Conservation (phyloP, 169 alveolate species). For the Plasmodium malariae region DNA sequence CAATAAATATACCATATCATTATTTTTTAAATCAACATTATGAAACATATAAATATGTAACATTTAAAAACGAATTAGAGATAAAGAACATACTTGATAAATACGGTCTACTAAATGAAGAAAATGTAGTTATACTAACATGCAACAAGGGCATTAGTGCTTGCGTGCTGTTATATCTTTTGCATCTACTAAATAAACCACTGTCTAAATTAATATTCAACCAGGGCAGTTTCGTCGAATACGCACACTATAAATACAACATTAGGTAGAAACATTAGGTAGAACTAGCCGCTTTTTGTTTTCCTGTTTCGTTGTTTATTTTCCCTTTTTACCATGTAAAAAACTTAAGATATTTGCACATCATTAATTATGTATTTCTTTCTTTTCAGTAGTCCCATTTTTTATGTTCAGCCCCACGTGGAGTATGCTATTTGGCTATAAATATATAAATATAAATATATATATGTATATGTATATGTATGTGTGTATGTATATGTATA, state of each 20-base stretch:
- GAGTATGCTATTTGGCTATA: too few species aligned
- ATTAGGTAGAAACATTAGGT: background rate
- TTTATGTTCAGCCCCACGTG: too few species aligned
- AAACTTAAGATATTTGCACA: background rate
- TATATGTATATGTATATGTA: too few species aligned
- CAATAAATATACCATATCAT: conserved; percentile 50
- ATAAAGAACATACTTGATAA: conserved; percentile 24
- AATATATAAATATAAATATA: too few species aligned
- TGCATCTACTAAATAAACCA: conserved; percentile 27
- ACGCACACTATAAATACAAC: conserved; percentile 4
- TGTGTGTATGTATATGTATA: too few species aligned
- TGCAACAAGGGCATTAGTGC: conserved; percentile 55
- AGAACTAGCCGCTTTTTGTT: background rate
- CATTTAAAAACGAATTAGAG: conserved; percentile 49
- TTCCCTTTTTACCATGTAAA: background rate
- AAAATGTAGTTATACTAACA: conserved; percentile 22
- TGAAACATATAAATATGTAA: conserved; percentile 39
- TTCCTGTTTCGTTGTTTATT: background rate
- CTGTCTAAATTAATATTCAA: conserved; percentile 32
- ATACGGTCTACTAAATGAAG: conserved; percentile 40
- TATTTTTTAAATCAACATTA: conserved; percentile 31
- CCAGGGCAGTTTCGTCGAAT: conserved; percentile 53
- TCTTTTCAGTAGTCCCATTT: too few species aligned
- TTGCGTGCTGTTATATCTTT: conserved; percentile 43
- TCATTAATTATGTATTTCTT: background rate